Evolutionary conservation across 2,329 filamentous ascomycete genomes (phyloP).

Genomic region (Acephala macrosclerotiorum): DNA sequence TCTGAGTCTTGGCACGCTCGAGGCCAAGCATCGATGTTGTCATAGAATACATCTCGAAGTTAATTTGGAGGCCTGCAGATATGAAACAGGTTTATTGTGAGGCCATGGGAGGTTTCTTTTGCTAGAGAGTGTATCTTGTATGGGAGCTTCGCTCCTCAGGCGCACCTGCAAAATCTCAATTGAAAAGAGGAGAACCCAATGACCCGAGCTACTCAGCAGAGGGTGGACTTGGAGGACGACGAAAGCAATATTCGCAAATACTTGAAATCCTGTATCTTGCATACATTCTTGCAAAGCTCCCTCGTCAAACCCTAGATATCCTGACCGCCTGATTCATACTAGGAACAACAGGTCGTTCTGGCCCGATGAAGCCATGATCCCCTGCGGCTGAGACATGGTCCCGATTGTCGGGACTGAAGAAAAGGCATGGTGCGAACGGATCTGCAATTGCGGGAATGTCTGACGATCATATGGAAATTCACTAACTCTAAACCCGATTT

Average conservation of each 20-base stretch:
- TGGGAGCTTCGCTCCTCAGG: neutral
- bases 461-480: neutral
- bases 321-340: neutral
- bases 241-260: too few species aligned
- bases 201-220: neutral
- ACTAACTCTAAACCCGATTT: constrained; percentile 1
- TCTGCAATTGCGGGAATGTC: neutral
- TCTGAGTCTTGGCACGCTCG: neutral
- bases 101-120: neutral
- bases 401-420: neutral
- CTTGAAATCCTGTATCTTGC: too few species aligned
- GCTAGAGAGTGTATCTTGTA: neutral
- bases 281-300: neutral
- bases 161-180: neutral
- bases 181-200: neutral
- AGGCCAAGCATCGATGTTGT: neutral
- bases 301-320: neutral
- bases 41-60: neutral
- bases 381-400: constrained; percentile 3
- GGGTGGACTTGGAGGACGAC: too few species aligned
- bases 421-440: neutral
- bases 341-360: neutral
- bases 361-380: neutral
- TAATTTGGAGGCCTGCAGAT: neutral
- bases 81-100: neutral